phyloP scores from a whole-genome alignment of 2,329 filamentous ascomycete genomes.

The Diplocarpon mali region DNA sequence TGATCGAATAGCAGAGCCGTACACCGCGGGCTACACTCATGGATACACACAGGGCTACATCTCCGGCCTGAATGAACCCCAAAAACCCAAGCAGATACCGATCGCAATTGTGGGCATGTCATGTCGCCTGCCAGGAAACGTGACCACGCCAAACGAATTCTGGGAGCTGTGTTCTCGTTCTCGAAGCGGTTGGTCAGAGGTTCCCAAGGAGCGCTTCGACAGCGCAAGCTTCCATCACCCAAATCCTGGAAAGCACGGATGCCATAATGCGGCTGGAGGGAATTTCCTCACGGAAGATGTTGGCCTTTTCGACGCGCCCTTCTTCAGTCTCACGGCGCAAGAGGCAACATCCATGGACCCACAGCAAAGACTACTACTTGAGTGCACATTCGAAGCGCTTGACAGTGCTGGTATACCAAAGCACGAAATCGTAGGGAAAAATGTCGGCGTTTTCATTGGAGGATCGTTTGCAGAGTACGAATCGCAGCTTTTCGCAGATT shows the following conservation, averaged over 20 bases:
- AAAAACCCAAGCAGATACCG: conserved; percentile 20
- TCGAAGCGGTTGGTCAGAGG: conserved; percentile 28
- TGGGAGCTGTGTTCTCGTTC: conserved; percentile 31
- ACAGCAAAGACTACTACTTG: conserved; percentile 23
- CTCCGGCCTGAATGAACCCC: conserved; percentile 8
- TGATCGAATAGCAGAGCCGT: conserved; percentile 3
- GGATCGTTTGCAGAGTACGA: conserved; percentile 29
- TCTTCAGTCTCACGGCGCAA: conserved; percentile 23
- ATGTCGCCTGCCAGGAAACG: conserved; percentile 29
- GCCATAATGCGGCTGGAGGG: conserved; percentile 22
- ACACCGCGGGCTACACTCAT: conserved; percentile 18
- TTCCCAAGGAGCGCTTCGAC: conserved; percentile 33
- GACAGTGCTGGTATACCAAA: conserved; percentile 22
- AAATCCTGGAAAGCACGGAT: conserved; percentile 26
- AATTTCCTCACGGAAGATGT: conserved; percentile 23
- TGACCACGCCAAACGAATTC: conserved; percentile 30
- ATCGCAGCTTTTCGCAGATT: conserved; percentile 28
- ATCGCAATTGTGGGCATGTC: conserved; percentile 30
- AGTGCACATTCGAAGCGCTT: conserved; percentile 23
- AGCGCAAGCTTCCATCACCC: conserved; percentile 44
- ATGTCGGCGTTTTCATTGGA: conserved; percentile 38
- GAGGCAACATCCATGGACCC: conserved; percentile 27
- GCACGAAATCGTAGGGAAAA: conserved; percentile 13
- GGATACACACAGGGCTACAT: conserved; percentile 21
- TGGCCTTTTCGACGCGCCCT: conserved; percentile 23